Percentiles rank a stretch among this genome's conserved stretches.
These are phyloP conservation scores for Alternaria arbusti DNA, from an alignment of 2,329 filamentous ascomycete genomes.

Conservation along the genomic window DNA sequence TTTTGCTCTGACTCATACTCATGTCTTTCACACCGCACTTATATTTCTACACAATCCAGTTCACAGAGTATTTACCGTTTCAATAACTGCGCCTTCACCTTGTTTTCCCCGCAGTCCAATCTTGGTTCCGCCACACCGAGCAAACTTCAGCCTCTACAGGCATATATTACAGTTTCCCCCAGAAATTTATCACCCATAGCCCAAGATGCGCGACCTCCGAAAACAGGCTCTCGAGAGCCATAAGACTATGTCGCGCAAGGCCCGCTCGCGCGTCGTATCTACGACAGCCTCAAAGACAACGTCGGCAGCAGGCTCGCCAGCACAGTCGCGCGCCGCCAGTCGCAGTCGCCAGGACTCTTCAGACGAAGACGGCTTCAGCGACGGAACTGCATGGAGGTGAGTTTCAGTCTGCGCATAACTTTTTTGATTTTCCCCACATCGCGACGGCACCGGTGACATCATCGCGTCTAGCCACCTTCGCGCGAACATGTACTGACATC, in stretches of 20 bases:
- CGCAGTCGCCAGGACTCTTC: constrained; percentile 69
- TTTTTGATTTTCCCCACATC: constrained; percentile 16
- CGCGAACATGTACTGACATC: constrained; percentile 30
- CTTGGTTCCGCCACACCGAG: constrained; percentile 2
- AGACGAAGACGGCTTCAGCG: constrained; percentile 67
- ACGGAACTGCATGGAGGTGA: constrained; percentile 65
- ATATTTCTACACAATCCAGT: constrained; percentile 34
- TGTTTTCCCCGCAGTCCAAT: constrained; percentile 32
- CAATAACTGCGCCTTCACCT: constrained; percentile 36
- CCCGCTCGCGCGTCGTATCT: constrained; percentile 63
- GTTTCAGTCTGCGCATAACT: constrained; percentile 18
- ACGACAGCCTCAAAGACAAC: constrained; percentile 64
- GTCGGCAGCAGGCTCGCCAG: constrained; percentile 65
- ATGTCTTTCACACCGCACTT: constrained; percentile 43
- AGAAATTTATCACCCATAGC: not conserved
- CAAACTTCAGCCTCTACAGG: constrained; percentile 17
- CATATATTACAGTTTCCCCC: not conserved
- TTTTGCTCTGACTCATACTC: constrained; percentile 35
- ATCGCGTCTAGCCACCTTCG: constrained; percentile 17
- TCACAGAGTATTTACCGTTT: constrained; percentile 39
- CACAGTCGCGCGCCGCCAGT: constrained; percentile 58
- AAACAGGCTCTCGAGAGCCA: constrained; percentile 74
- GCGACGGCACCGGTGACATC: constrained; percentile 31
- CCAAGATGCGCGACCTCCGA: constrained; percentile 65
- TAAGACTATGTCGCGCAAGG: constrained; percentile 75